Conservation (phyloP, 31 red algal genomes). For the Odonthalia washingtoniensis region DNA sequence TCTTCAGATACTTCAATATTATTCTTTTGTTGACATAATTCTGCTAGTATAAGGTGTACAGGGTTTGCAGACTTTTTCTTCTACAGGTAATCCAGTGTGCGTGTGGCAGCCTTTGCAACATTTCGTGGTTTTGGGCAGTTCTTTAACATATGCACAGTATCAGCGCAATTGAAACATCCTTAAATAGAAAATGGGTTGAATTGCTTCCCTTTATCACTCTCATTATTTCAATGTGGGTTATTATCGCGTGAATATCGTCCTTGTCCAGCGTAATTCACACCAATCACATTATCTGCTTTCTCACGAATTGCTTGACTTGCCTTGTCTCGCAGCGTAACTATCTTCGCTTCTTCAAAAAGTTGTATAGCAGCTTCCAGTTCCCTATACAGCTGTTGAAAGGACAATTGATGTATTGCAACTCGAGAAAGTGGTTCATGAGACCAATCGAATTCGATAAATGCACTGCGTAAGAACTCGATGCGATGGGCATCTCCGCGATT, state of each 20-base stretch:
- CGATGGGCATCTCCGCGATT: too few species aligned
- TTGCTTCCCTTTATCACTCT: not conserved
- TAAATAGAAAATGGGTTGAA: not conserved
- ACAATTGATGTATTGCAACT: too few species aligned
- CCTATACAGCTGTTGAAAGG: too few species aligned
- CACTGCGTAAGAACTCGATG: too few species aligned
- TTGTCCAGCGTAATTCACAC: not conserved
- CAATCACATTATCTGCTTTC: too few species aligned
- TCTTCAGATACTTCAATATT: not conserved
- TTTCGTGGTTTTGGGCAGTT: not conserved
- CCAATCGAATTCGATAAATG: too few species aligned
- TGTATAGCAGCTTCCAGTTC: too few species aligned
- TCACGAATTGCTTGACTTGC: too few species aligned
- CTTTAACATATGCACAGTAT: not conserved
- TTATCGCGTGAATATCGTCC: not conserved
- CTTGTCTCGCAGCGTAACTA: too few species aligned
- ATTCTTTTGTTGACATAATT: not conserved
- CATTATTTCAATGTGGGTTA: not conserved
- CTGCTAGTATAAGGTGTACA: not conserved
- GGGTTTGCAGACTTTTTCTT: not conserved
- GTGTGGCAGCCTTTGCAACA: not conserved
- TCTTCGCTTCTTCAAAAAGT: too few species aligned
- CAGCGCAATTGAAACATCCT: not conserved
- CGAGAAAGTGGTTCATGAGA: too few species aligned
- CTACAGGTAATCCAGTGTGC: not conserved